Percentiles rank a stretch among this genome's conserved stretches.
phyloP scores from a whole-genome alignment of 1,284 basidiomycete genomes.

The Ganoderma meredithae region DNA sequence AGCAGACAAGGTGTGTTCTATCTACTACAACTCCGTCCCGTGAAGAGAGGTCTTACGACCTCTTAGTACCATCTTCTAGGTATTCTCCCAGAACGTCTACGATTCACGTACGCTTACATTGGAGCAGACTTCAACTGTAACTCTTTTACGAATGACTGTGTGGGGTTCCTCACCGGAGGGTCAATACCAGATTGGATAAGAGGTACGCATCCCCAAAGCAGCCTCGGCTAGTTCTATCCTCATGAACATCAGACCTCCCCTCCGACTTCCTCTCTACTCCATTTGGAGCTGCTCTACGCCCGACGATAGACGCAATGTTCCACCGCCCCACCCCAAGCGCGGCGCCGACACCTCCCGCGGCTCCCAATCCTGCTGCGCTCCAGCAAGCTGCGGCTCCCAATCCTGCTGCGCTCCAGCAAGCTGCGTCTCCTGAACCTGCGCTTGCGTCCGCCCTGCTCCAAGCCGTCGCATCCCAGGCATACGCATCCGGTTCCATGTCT shows the following conservation, averaged over 20 bases:
- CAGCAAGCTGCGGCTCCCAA: slow-evolving; percentile 38
- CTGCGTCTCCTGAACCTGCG: slow-evolving; percentile 53
- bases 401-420: slow-evolving; percentile 40
- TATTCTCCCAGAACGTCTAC: slow-evolving; percentile 38
- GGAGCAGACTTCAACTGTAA: slow-evolving; percentile 86
- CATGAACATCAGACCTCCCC: slow-evolving; percentile 69
- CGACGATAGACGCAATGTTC: slow-evolving; percentile 91
- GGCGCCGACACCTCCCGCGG: slow-evolving; percentile 48
- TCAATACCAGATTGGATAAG: slow-evolving; percentile 84
- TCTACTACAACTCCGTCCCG: too few species aligned
- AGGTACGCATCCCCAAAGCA: slow-evolving; percentile 48
- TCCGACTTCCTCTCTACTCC: slow-evolving; percentile 91
- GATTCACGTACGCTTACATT: slow-evolving; percentile 10
- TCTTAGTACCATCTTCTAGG: slow-evolving; percentile 90
- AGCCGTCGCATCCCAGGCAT: slow-evolving; percentile 65
- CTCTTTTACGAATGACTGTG: slow-evolving; percentile 87
- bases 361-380: slow-evolving; percentile 40
- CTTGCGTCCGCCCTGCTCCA: slow-evolving; percentile 69
- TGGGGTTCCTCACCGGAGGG: slow-evolving; percentile 84
- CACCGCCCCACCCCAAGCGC: slow-evolving; percentile 56
- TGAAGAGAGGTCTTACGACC: slow-evolving; percentile 13
- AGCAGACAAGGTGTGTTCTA: slow-evolving; percentile 71
- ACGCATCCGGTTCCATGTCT: slow-evolving; percentile 39
- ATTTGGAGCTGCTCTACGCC: slow-evolving; percentile 85
- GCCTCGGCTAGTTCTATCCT: background rate